phyloP scores from a whole-genome alignment of 805 yeast species.

The Teunomyces stri region DNA sequence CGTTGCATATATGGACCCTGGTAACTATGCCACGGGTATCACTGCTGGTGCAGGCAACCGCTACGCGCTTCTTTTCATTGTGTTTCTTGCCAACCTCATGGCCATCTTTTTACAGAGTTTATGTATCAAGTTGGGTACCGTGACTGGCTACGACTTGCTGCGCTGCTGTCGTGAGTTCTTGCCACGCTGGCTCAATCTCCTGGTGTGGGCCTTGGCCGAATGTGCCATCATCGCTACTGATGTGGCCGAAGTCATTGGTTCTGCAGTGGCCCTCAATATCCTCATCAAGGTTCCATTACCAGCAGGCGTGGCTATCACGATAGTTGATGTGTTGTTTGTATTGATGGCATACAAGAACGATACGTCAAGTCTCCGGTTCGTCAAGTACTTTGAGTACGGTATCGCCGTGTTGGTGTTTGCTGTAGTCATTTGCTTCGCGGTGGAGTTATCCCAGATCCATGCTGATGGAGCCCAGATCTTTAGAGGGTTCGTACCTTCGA shows the following conservation, averaged over 20 bases:
- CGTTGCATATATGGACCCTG: constrained; percentile 55
- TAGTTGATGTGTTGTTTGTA: constrained; percentile 45
- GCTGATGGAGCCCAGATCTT: constrained; percentile 32
- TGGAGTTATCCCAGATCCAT: constrained; percentile 40
- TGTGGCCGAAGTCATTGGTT: constrained; percentile 53
- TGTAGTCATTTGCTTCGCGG: constrained; percentile 45
- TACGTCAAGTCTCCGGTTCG: constrained; percentile 34
- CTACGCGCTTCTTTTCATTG: constrained; percentile 42
- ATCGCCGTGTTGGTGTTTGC: constrained; percentile 43
- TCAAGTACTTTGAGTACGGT: constrained; percentile 37
- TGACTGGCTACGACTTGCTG: constrained; percentile 49
- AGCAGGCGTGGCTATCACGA: constrained; percentile 48
- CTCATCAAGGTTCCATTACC: constrained; percentile 44
- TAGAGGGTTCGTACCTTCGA: constrained; percentile 45
- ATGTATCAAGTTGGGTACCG: constrained; percentile 47
- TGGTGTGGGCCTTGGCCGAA: constrained; percentile 45
- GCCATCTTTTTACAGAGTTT: constrained; percentile 47
- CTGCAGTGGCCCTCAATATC: constrained; percentile 50
- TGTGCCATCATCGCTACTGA: constrained; percentile 51
- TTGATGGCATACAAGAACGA: constrained; percentile 47
- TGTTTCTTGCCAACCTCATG: constrained; percentile 41
- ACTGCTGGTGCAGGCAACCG: constrained; percentile 47
- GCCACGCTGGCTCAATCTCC: constrained; percentile 38
- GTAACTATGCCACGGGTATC: constrained; percentile 49
- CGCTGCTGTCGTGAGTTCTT: constrained; percentile 40